These are phyloP conservation scores for Vitis riparia DNA, from an alignment of 164 flowering plant species.

Conservation along the genomic window DNA sequence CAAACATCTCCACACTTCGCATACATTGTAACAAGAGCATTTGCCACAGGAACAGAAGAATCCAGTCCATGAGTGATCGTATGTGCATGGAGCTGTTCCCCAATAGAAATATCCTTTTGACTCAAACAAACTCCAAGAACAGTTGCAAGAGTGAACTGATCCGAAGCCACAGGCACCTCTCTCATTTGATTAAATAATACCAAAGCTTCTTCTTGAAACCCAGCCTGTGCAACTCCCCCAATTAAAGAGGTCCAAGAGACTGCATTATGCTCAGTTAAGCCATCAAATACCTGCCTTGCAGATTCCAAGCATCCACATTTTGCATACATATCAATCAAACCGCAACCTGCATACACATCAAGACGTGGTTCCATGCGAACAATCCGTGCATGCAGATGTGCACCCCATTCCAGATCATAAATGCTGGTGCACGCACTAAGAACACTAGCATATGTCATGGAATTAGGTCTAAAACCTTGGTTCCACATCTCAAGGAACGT, in stretches of 20 bases:
- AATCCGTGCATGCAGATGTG: constrained; percentile 55
- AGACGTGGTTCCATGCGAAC: constrained; percentile 31
- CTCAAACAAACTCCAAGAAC: constrained; percentile 44
- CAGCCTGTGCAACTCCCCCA: constrained; percentile 41
- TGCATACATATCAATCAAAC: constrained; percentile 59
- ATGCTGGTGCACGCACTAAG: constrained; percentile 52
- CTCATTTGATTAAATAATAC: constrained; percentile 45
- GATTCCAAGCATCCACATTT: constrained; percentile 43
- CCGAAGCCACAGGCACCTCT: constrained; percentile 26
- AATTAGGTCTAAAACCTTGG: constrained; percentile 43
- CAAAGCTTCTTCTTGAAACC: constrained; percentile 43
- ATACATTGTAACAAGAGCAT: constrained; percentile 48
- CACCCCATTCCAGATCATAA: constrained; percentile 50
- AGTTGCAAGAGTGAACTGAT: constrained; percentile 52
- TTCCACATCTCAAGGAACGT: constrained; percentile 47
- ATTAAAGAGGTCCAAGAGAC: constrained; percentile 62
- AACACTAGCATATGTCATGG: constrained; percentile 52
- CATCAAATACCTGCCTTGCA: constrained; percentile 42
- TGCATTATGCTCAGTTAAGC: constrained; percentile 30
- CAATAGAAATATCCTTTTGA: constrained; percentile 28
- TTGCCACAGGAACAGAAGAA: constrained; percentile 35
- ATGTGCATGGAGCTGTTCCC: constrained; percentile 39
- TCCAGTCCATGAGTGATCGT: constrained; percentile 40
- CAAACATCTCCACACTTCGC: constrained; percentile 25
- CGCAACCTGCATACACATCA: constrained; percentile 45